Conservation (phyloP, 2,329 filamentous ascomycete genomes). For the Ophiostoma novo-ulmi region DNA sequence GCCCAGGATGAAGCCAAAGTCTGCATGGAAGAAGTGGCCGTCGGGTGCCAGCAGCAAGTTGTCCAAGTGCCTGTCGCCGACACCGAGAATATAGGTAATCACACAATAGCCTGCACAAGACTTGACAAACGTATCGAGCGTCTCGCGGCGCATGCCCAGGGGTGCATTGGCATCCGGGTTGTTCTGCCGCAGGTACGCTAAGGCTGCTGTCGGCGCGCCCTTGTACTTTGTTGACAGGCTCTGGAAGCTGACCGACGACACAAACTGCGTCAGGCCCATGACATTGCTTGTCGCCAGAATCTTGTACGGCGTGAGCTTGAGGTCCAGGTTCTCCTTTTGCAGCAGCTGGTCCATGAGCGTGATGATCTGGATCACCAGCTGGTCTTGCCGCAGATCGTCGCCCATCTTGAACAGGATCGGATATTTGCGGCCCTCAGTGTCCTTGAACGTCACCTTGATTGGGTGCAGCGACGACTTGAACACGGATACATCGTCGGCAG, state of each 20-base stretch:
- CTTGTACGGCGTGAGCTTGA: slow-evolving; percentile 92
- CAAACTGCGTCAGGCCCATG: slow-evolving; percentile 88
- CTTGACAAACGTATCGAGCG: slow-evolving; percentile 90
- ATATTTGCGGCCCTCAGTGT: slow-evolving; percentile 69
- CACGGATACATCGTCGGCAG: slow-evolving; percentile 72
- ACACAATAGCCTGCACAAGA: slow-evolving; percentile 97
- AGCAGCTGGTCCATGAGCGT: slow-evolving; percentile 95
- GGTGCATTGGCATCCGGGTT: slow-evolving; percentile 81
- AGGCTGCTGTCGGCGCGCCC: slow-evolving; percentile 46
- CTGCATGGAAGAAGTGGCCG: slow-evolving; percentile 95
- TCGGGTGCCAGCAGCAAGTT: slow-evolving; percentile 87
- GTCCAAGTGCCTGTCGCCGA: slow-evolving; percentile 92
- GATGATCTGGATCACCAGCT: slow-evolving; percentile 94
- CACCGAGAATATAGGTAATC: slow-evolving; percentile 94
- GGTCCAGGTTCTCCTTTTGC: slow-evolving; percentile 90
- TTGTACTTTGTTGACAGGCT: slow-evolving; percentile 80
- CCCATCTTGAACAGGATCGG: slow-evolving; percentile 96
- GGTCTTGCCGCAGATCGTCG: slow-evolving; percentile 92
- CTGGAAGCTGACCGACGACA: slow-evolving; percentile 79
- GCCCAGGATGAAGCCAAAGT: slow-evolving; percentile 96
- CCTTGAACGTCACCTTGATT: slow-evolving; percentile 86
- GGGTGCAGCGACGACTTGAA: slow-evolving; percentile 95
- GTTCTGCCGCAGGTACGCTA: slow-evolving; percentile 81
- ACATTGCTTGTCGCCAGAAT: slow-evolving; percentile 88
- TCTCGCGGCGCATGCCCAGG: slow-evolving; percentile 82